Base-by-base conservation (phyloP, 441 rosid species). In the Erodium moschatum region DNA sequence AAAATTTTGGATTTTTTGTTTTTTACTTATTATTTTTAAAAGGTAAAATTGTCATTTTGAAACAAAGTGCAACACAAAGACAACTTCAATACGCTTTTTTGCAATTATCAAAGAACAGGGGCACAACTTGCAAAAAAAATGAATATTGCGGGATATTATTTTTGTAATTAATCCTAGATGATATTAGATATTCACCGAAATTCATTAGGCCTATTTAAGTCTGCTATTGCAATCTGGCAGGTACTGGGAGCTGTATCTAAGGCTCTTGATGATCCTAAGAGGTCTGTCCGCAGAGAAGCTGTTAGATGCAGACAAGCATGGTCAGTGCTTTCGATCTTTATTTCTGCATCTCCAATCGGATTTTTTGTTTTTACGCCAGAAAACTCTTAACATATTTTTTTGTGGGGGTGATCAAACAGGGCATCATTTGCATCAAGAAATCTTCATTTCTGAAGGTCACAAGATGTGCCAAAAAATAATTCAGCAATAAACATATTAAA, bases 191-290 rank as follows among this genome's bases (percentile, higher is more conserved):
- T 27, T 54, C 10, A 19, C 11, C 61, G 9, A 54, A 15, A 15
- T 54, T 16, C 20, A 16, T 54, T 1, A 54, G 4, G 6, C 10
- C 10, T 16, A 54, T 54, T 4, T 54, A 54, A 6, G 46, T 40
- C 0, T 40, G 15, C 12, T 11, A 12, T 12, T 46, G 8, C 6
- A 6, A 64, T 60, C 31, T 68, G 44, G 52, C 73, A 93, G 98
- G 96, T 93, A 33, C 72, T 85, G 72, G 75, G 75, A 82, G 86
- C 93, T 10, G 40, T 84, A 38, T 63, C 83, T 31, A 83, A 78
- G 77, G 86, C 90, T 46, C 87, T 88, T 1, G 96, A 91, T 76
- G 98, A 93, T 76, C 88, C 87, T 6, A 91, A 91, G 83, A 84
- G 96, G 61, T 81, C 75, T 52, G 98, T 93, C 71, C 92, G 96